Evolutionary conservation across 371 early-diverging fungal genomes (phyloP).

Genomic region (Actinomucor elegans): DNA sequence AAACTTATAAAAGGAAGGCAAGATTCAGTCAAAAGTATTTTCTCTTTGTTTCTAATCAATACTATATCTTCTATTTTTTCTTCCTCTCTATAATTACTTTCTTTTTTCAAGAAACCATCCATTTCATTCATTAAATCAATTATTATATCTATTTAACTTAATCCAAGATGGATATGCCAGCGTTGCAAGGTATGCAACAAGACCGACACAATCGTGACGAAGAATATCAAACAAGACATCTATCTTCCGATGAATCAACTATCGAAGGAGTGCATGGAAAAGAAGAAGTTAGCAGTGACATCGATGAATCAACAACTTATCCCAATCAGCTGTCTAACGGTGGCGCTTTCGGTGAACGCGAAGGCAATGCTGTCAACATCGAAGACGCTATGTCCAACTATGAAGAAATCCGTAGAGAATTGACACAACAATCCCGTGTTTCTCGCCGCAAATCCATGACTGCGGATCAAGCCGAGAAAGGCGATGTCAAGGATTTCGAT

Average conservation of each 20-base stretch:
- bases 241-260: constrained; percentile 22
- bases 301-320: constrained; percentile 3
- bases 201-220: constrained; percentile 13
- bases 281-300: constrained; percentile 20
- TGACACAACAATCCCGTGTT: constrained; percentile 43
- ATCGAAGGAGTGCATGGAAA: constrained; percentile 24
- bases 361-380: constrained; percentile 49
- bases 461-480: constrained; percentile 26
- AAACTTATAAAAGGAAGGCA: constrained; percentile 3
- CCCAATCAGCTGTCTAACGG: constrained; percentile 5
- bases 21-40: no score
- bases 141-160: neutral
- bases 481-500: constrained; percentile 27
- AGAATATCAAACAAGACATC: constrained; percentile 15
- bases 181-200: constrained; percentile 20
- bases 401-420: constrained; percentile 47
- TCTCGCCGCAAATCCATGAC: constrained; percentile 22
- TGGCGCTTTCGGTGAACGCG: constrained; percentile 42
- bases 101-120: neutral
- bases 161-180: constrained; percentile 28
- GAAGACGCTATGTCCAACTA: constrained; percentile 44
- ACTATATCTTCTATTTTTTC: neutral
- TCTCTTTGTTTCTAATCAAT: neutral
- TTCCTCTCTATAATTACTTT: neutral
- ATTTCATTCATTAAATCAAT: constrained; percentile 6